A percentile compares a stretch with the other conserved stretches of the same genome.
Evolutionary conservation across 1,284 basidiomycete species (phyloP).

Genomic region (Calocybe gambosa): DNA sequence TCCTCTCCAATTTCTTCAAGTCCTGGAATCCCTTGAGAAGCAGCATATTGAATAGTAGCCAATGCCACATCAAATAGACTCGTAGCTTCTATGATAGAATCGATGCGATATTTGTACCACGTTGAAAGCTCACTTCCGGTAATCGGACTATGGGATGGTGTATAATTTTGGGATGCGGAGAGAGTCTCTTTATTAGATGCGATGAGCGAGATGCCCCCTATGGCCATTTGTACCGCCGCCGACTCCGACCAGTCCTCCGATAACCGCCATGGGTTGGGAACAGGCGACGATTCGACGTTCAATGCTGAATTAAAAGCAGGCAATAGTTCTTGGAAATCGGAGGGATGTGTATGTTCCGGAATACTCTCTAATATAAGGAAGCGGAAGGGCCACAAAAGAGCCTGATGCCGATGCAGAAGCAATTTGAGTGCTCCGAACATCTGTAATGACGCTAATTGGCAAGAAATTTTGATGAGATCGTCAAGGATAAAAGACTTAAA

Average conservation of each 20-base stretch:
- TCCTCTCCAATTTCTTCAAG: slow-evolving; percentile 88
- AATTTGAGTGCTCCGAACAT: slow-evolving; percentile 52
- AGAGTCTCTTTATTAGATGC: not conserved
- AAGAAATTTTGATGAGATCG: slow-evolving; percentile 54
- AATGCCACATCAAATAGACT: slow-evolving; percentile 80
- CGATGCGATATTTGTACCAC: slow-evolving; percentile 74
- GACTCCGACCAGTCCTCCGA: slow-evolving; percentile 54
- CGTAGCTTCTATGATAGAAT: slow-evolving; percentile 54
- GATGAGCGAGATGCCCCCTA: slow-evolving; percentile 20
- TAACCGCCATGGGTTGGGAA: slow-evolving; percentile 38
- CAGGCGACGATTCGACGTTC: slow-evolving; percentile 36
- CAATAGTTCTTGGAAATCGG: slow-evolving; percentile 56
- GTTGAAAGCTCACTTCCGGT: slow-evolving; percentile 42
- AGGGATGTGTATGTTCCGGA: slow-evolving; percentile 66
- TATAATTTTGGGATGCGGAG: slow-evolving; percentile 3
- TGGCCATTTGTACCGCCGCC: slow-evolving; percentile 32
- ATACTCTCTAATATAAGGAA: slow-evolving; percentile 65
- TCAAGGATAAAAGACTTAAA: slow-evolving; percentile 61
- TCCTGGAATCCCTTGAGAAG: slow-evolving; percentile 69
- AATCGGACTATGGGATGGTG: slow-evolving; percentile 20
- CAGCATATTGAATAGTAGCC: slow-evolving; percentile 78
- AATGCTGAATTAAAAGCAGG: slow-evolving; percentile 49
- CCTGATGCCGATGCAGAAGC: slow-evolving; percentile 52
- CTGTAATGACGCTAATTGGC: slow-evolving; percentile 58
- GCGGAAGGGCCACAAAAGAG: slow-evolving; percentile 62